Evolutionary conservation across 257 asterid species (phyloP), one percentile per base, ranked within the genome.

Genomic region (Verbascum thapsus): DNA sequence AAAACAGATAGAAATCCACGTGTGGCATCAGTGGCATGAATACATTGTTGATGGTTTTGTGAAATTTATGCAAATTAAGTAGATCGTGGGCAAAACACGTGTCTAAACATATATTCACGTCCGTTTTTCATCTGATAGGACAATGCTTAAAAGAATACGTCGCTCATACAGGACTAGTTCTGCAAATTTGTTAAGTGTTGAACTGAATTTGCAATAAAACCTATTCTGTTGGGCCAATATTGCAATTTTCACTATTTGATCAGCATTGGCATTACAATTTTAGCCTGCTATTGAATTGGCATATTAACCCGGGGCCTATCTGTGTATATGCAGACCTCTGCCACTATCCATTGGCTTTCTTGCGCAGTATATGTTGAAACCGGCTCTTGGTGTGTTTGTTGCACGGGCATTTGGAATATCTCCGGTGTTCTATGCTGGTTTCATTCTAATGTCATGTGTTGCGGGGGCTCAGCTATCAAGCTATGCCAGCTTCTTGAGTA

Each of bases 391-490:
- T 13, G 84, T 90, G 69, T 42, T 90, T 58, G 74, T 94, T 44
- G 95, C 96, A 7, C 85, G 70, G 61, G 95, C 89, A 20, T 94
- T 84, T 75, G 95, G 97, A 64, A 74, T 94, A 76, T 71, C 96
- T 67, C 78, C 83, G 2, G 74, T 75, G 81, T 94, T 87, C 83
- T 90, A 79, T 51, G 85, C 96, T 6, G 99, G 99, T 57, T 94
- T 94, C 53, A 92, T 94, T 48, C 81, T 94, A 17, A 88, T 79
- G 75, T 72, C 99, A 3, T 94, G 98, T 72, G 99, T 90, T 58
- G 84, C 98, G n/a, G 99, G 99, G 64, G 98, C 99, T 32, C 99
- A 94, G 71, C 74, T 94, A 20, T 94, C 99, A 7, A 94, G 99
- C 71, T 94, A 94, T 35, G 99, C 96, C 38, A 94, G 96, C 79